Conservation (phyloP, 495 filamentous ascomycete species). For the Acidomyces sp. region DNA sequence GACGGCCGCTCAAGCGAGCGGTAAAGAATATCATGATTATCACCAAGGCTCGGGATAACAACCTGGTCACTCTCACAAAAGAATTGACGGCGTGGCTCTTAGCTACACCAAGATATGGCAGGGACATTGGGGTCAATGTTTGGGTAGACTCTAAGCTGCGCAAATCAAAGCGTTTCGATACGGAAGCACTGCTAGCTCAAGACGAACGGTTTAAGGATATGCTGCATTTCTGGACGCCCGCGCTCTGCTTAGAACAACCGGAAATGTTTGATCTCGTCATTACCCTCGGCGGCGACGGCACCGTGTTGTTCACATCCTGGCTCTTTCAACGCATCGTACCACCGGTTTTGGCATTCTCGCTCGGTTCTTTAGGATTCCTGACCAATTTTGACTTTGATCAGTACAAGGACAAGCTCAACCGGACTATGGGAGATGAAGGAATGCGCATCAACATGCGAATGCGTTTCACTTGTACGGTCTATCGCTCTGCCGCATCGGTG, state of each 20-base stretch:
- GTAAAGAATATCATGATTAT: conserved; percentile 91
- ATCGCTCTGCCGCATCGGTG: conserved; percentile 33
- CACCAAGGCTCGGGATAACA: conserved; percentile 89
- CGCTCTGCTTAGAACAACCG: conserved; percentile 77
- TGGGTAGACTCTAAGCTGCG: conserved; percentile 88
- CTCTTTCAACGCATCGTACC: conserved; percentile 88
- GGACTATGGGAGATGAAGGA: conserved; percentile 77
- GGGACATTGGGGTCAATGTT: conserved; percentile 69
- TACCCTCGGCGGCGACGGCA: conserved; percentile 85
- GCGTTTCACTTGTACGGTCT: conserved; percentile 94
- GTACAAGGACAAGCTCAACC: conserved; percentile 69
- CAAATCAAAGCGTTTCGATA: conserved; percentile 74
- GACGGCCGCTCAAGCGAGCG: conserved; percentile 77
- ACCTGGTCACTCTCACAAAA: conserved; percentile 70
- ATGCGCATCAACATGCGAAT: conserved; percentile 94
- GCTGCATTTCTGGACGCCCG: conserved; percentile 87
- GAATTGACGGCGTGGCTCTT: conserved; percentile 79
- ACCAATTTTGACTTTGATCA: conserved; percentile 81
- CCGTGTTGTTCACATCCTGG: conserved; percentile 85
- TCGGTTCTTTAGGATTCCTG: conserved; percentile 82
- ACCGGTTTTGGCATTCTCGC: conserved; percentile 74
- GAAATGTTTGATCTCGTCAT: conserved; percentile 88
- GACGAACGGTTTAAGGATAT: conserved; percentile 60
- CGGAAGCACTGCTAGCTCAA: conserved; percentile 54
- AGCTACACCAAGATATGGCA: conserved; percentile 68